A percentile compares a stretch with the other conserved stretches of the same genome.
Evolutionary conservation across 768 basidiomycete genomes (phyloP).

Genomic region (Xerocomus potaroensis): DNA sequence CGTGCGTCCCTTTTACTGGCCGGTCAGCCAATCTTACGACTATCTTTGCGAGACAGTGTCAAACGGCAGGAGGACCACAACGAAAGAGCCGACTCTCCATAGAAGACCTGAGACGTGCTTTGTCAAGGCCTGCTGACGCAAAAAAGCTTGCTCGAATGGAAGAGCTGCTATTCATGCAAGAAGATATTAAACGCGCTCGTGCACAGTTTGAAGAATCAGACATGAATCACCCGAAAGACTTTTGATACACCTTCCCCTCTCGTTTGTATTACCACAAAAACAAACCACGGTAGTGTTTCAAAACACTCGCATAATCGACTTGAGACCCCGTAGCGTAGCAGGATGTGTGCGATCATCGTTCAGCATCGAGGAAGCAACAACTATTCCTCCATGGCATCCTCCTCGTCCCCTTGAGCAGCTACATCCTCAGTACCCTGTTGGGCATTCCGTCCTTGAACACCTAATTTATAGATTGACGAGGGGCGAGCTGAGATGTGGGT

Average conservation of each 20-base stretch:
- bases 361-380: not conserved
- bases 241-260: conserved; percentile 25
- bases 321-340: too few relatives aligned
- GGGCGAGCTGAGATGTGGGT: conserved; percentile 1
- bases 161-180: conserved; percentile 89
- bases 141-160: conserved; percentile 93
- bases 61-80: conserved; percentile 64
- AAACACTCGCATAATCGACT: not conserved
- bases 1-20: conserved; percentile 44
- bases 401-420: conserved; percentile 33
- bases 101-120: conserved; percentile 76
- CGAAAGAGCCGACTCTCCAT: conserved; percentile 75
- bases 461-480: conserved; percentile 26
- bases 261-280: not conserved
- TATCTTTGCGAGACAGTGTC: conserved; percentile 47
- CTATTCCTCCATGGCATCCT: conserved; percentile 68
- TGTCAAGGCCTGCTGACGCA: conserved; percentile 82
- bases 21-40: conserved; percentile 1
- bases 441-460: conserved; percentile 51
- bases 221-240: conserved; percentile 43
- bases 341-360: not conserved
- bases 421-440: conserved; percentile 20
- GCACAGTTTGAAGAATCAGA: conserved; percentile 67
- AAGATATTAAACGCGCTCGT: conserved; percentile 86
- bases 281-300: conserved; percentile 4